Evolutionary conservation across 805 yeast genomes (phyloP), one percentile per base, ranked within the genome.

Genomic region (Candida dajiaensis): DNA sequence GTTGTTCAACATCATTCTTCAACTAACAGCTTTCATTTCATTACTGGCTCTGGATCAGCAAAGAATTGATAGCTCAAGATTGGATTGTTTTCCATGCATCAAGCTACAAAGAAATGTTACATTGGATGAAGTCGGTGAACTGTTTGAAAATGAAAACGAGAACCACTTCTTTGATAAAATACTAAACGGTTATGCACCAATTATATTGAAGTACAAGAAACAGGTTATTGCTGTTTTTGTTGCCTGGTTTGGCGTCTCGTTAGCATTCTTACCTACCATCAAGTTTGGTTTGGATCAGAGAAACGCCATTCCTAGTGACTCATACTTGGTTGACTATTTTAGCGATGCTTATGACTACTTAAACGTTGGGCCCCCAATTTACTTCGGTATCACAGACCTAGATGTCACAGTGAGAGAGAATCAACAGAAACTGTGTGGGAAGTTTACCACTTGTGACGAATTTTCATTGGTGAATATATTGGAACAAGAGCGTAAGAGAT

Each of bases 321-420:
- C 97, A 0, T 88, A 89, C 58, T 65, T 94, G 58, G 81, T 89
- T 35, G 76, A 79, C 44, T 94, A 92, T 63, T 92, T 87, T 67
- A 70, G 83, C 53, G 88, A 90, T 45, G 71, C 89, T 3, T 85
- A 83, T 60, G 65, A 73, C 2, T 85, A 81, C 59, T 70, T 92
- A 50, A 82, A 84, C 49, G 85, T 85, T 8, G 99, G 98, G 0
- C 96, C 99, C 1, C 99, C 99, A 0, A 74, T 87, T 1, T 94
- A 85, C 59, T 85, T 89, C 64, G 89, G 94, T 21, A 80, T 87
- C n/a, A 76, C 78, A 40, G 81, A 78, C 44, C 59, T 80, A 41
- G 83, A 87, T 56, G 72, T 85, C 6, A 86, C 92, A 0, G 47
- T 64, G 13, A 68, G 86, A 41, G 66, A 54, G 2, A 74, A 73